phyloP scores from a whole-genome alignment of 2,329 filamentous ascomycete species.

The Raffaelea ambrosiae region DNA sequence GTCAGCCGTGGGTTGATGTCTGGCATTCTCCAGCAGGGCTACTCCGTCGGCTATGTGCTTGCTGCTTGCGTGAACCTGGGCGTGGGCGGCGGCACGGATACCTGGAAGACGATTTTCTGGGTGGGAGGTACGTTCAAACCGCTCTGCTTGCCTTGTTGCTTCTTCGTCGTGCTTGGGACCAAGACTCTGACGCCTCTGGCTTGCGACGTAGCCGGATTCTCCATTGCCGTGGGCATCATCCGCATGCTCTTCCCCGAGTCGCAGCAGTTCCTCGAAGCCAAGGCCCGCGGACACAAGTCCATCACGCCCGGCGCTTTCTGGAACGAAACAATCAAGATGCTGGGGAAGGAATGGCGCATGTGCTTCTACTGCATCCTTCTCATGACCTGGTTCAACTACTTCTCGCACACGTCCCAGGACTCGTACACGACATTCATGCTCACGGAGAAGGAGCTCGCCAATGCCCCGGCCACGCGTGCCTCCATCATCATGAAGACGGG shows the following conservation, averaged over 20 bases:
- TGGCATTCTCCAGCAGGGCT: slow-evolving; percentile 70
- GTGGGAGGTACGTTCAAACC: slow-evolving; percentile 24
- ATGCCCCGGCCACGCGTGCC: slow-evolving; percentile 34
- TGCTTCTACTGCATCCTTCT: slow-evolving; percentile 68
- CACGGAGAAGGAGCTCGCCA: slow-evolving; percentile 3
- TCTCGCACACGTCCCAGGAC: slow-evolving; percentile 41
- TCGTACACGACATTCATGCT: slow-evolving; percentile 49
- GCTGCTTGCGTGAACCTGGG: slow-evolving; percentile 34
- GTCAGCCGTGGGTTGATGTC: slow-evolving; percentile 66
- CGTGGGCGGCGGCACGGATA: slow-evolving; percentile 52
- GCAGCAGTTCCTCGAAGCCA: slow-evolving; percentile 64
- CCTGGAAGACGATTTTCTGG: slow-evolving; percentile 72
- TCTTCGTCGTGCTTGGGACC: no score
- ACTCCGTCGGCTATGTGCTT: slow-evolving; percentile 56
- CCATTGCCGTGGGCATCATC: slow-evolving; percentile 59
- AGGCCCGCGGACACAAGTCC: slow-evolving; percentile 5
- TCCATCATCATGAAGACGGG: slow-evolving; percentile 66
- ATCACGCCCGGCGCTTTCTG: slow-evolving; percentile 5
- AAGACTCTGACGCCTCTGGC: slow-evolving; percentile 25
- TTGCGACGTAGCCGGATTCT: slow-evolving; percentile 51
- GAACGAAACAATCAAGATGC: slow-evolving; percentile 5
- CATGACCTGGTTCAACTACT: slow-evolving; percentile 88
- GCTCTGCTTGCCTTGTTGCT: no score
- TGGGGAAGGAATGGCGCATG: slow-evolving; percentile 8
- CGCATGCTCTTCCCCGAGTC: slow-evolving; percentile 66